Evolutionary conservation across 345 rosid genomes (phyloP), one percentile per base, ranked within the genome.

Genomic region (Gossypium mustelinum): DNA sequence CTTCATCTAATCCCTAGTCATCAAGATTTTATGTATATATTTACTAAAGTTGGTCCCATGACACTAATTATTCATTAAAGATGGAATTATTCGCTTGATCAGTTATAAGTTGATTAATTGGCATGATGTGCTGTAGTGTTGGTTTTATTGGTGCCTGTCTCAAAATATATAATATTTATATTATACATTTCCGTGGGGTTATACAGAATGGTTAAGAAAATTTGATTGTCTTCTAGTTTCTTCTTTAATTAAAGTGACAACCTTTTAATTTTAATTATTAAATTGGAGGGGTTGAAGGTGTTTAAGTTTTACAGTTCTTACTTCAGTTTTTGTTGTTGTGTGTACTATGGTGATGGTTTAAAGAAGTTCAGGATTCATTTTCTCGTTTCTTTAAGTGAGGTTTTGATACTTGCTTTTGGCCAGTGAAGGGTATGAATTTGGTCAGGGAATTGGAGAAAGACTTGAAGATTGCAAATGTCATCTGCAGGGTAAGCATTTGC

Each of bases 351-450:
- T 20, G 24, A 22, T 67, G 22, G 18, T 58, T 58, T 48, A 8
- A 60, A 5, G 58, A 73, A 41, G 76, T 65, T 56, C 20, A 39
- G 58, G 76, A 39, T 62, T 75, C 39, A 12, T 13, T 10, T 39
- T 12, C 14, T 39, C 7, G 41, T 18, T 29, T 24, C 67, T 73
- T 24, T 25, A 39, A 76, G 56, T 56, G 72, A 75, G 77, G 74
- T 78, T 61, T 60, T 79, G 70, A 79, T 82, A 67, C 72, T 76
- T 85, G 77, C 84, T 86, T 81, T 84, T 91, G 92, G 90, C 81
- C 98, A 95, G 99, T 95, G 97, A 93, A 95, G 94, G 99, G 99
- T 84, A 93, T 95, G 98, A 81, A 95, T 87, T 85, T 95, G 87
- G 98, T 95, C 73, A 88, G 98, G 75, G 99, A 95, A 81, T 84